Conservation (phyloP, 305 asterid species). For the Andrographis paniculata region DNA sequence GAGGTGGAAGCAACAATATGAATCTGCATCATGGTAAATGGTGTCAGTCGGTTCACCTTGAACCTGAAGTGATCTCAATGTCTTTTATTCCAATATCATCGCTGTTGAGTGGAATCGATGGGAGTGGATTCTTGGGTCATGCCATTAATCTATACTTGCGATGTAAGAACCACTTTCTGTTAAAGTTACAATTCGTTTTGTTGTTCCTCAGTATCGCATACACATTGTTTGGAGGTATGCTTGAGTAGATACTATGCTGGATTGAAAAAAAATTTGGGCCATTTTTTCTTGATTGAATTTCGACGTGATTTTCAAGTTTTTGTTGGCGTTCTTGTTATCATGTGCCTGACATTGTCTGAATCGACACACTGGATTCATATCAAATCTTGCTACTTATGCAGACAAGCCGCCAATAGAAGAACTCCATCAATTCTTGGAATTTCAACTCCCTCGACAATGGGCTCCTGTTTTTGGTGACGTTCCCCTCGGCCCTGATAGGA, state of each 20-base stretch:
- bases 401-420: conserved; percentile 84
- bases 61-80: conserved; percentile 77
- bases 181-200: too few relatives aligned
- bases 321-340: too few relatives aligned
- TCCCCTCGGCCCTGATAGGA: conserved; percentile 68
- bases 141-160: conserved; percentile 81
- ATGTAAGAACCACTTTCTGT: conserved; percentile 36
- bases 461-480: conserved; percentile 81
- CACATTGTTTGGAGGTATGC: not conserved
- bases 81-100: conserved; percentile 75
- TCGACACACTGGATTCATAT: too few relatives aligned
- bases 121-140: conserved; percentile 77
- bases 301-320: too few relatives aligned
- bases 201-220: too few relatives aligned
- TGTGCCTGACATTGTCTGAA: too few relatives aligned
- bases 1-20: conserved; percentile 59
- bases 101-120: conserved; percentile 69
- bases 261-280: too few relatives aligned
- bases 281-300: too few relatives aligned
- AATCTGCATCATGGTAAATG: conserved; percentile 53
- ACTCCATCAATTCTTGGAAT: conserved; percentile 63
- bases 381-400: too few relatives aligned
- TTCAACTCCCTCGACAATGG: conserved; percentile 81
- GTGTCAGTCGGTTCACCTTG: conserved; percentile 72
- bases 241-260: conserved; percentile 12